phyloP scores from a whole-genome alignment of 2,329 filamentous ascomycete species.

The Cladophialophora yegresii region DNA sequence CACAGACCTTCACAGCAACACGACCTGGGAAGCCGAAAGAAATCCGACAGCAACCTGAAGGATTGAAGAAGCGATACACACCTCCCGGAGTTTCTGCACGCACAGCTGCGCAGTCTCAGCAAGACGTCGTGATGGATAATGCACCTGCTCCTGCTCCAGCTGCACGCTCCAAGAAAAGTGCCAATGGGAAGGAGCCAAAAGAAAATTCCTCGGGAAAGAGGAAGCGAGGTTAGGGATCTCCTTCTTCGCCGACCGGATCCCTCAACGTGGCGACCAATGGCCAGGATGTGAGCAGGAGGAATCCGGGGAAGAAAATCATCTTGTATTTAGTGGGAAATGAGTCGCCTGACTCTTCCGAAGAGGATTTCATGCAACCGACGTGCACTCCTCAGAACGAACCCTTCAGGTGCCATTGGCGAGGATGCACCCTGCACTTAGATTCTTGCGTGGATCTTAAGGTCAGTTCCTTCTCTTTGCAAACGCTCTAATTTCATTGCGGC shows the following conservation, averaged over 20 bases:
- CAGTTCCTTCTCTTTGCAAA: background rate
- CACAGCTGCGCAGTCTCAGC: background rate
- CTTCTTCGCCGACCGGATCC: slow-evolving; percentile 1
- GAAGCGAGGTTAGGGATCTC: background rate
- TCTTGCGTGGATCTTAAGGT: background rate
- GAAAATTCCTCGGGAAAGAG: background rate
- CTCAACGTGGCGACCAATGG: slow-evolving; percentile 5
- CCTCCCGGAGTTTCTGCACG: slow-evolving; percentile 42
- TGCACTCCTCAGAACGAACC: background rate
- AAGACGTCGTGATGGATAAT: slow-evolving; percentile 26
- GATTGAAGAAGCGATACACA: slow-evolving; percentile 49
- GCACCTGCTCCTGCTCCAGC: slow-evolving; percentile 17
- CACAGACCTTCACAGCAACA: slow-evolving; percentile 30
- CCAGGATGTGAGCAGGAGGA: slow-evolving; percentile 11
- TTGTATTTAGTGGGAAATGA: slow-evolving; percentile 1
- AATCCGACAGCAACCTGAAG: slow-evolving; percentile 45
- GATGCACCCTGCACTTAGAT: background rate
- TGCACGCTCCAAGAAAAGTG: background rate
- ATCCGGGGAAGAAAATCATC: slow-evolving; percentile 8
- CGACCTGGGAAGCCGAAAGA: slow-evolving; percentile 40
- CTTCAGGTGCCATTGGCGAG: background rate
- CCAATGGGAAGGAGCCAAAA: background rate
- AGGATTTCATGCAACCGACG: background rate
- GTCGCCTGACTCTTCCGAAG: background rate
- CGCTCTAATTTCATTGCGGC: background rate